Base-by-base conservation (phyloP, 2,329 filamentous ascomycete species). In the Aspergillus ustus region DNA sequence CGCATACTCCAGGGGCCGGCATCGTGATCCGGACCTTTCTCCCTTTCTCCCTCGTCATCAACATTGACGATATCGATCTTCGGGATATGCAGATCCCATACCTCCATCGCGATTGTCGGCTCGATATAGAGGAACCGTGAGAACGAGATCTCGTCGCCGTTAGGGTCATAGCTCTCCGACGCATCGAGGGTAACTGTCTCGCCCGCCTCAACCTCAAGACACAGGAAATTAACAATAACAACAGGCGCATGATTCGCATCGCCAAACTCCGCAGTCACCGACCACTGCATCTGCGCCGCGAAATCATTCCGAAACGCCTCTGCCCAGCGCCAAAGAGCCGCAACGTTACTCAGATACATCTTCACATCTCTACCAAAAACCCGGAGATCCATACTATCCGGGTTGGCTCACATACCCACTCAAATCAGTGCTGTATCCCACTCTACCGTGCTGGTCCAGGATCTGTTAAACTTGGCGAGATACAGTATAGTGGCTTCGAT, bases 321-420 rank as follows among this genome's bases (percentile, higher is more conserved):
- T 15, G 82, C 70, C 83, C 82, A 85, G n/a, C 83, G 73, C 82
- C 83, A 85, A 29, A 85, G 80, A 0, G 81, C 82, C 2, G 82
- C 81, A 25, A 83, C 78, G 54, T 81, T 83, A 43, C 71, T 73
- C 43, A 69, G 68, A 60, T 73, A 71, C 2, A 55, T 70, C 29
- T 69, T 65, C 3, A 74, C 73, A 61, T 79, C 68, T 11, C 62
- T 25, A 3, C 77, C 77, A 17, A 72, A 57, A 4, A 77, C 75
- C 1, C 64, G 63, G n/a, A n/a, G n/a, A 62, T 81, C 78, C 2
- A 67, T 63, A 0, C 72, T 67, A 17, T 66, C 70, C 52, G 78
- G 52, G 72, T 68, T 65, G 44, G 28, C 28, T 29, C 28, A 28
- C 15, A 5, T 25, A 25, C 25, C 25, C 25, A 8, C 31, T 11